These are phyloP conservation scores for Aspergillus ibericus DNA, from an alignment of 2,329 filamentous ascomycete species.

Conservation along the genomic window DNA sequence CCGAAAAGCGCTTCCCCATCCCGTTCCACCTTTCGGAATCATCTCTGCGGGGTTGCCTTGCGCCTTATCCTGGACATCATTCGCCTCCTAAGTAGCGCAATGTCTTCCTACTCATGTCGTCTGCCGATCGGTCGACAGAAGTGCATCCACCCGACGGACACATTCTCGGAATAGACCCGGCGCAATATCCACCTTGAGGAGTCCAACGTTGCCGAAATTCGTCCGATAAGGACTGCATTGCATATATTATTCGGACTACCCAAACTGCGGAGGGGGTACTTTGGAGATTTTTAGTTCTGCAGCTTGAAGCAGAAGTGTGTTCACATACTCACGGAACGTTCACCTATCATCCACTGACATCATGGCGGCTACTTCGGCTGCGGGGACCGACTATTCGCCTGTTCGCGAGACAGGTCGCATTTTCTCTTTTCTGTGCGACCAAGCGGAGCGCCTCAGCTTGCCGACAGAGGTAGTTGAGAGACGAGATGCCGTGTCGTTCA, in stretches of 20 bases:
- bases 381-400: slow-evolving; percentile 31
- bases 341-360: slow-evolving; percentile 2
- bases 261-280: slow-evolving; percentile 3
- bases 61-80: neutral
- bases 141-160: slow-evolving; percentile 16
- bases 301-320: neutral
- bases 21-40: neutral
- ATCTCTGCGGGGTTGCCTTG: neutral
- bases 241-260: slow-evolving; percentile 7
- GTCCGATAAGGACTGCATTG: slow-evolving; percentile 7
- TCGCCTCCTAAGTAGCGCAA: slow-evolving; percentile 2
- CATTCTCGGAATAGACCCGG: slow-evolving; percentile 17
- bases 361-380: slow-evolving; percentile 19
- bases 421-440: slow-evolving; percentile 36
- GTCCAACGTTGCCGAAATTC: neutral
- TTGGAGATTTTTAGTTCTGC: neutral
- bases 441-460: slow-evolving; percentile 34
- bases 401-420: slow-evolving; percentile 39
- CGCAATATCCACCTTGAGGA: slow-evolving; percentile 4
- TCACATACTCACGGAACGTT: neutral
- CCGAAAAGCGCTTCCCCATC: slow-evolving; percentile 12
- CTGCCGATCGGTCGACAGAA: slow-evolving; percentile 10
- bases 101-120: neutral
- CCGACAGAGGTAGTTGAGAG: slow-evolving; percentile 33
- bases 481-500: slow-evolving; percentile 38